Evolutionary conservation across 768 basidiomycete species (phyloP), one percentile per base, ranked within the genome.

Genomic region (Auriscalpium orientale): DNA sequence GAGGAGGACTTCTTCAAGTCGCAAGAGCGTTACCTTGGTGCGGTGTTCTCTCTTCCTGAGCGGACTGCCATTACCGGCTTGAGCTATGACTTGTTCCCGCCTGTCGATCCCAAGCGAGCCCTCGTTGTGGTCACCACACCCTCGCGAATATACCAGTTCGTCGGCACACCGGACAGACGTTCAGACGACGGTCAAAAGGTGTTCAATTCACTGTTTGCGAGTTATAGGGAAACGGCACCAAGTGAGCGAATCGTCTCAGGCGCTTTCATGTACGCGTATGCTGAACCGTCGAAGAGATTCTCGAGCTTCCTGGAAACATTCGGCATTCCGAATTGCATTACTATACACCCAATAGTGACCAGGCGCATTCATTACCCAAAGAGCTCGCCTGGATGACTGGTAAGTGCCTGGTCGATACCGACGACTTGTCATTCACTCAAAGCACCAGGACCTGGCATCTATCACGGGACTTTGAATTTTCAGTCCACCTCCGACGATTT

Each of bases 1-100:
- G 87, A 90, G 61, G 91, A 95, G 67, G 86, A 95, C 68, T 85
- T 94, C 65, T 90, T 92, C 79, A 94, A 92, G 72, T 87, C 91
- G 5, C 84, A 86, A 56, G 91, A 93, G 66, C 79, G 91, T 55
- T 84, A 89, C 66, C 67, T 89, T 21, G 86, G 87, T 62, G 63
- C 81, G 12, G 80, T 93, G 12, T 91, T 85, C 67, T 79, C 85
- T 0, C 72, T 95, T 7, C 85, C 89, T 1, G 94, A 95, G 67
- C 76, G 83, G 46, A 85, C 89, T 59, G 82, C 89, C 5, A 81
- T 98, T 51, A 90, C 88, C 1, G 95, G 95, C 22, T 74, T 98
- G 58, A 84, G 81, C 61, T 92, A 89, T 67, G 87, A 93, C 62
- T 79, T 83, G 60, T 84, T 85, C 70, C 80, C 88, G 53, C 76